These are phyloP conservation scores for Haberlea rhodopensis DNA, from an alignment of 257 asterid species.

Conservation along the genomic window DNA sequence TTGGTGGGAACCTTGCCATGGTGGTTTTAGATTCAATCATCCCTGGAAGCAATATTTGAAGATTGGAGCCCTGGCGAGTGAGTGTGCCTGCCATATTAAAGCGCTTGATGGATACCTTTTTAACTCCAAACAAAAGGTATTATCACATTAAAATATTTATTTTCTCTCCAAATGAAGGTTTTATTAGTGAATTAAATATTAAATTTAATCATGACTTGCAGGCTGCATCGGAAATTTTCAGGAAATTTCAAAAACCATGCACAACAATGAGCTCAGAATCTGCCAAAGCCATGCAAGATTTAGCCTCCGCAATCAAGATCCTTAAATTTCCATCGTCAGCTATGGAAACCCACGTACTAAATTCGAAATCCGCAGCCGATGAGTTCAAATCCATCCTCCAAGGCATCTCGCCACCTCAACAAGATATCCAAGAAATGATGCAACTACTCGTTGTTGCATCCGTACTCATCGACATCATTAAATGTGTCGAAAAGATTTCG, in stretches of 20 bases:
- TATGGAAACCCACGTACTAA: background rate
- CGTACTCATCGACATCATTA: conserved; percentile 43
- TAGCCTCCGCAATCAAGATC: background rate
- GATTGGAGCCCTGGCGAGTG: conserved; percentile 50
- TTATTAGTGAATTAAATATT: too few relatives aligned
- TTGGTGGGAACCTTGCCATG: conserved; percentile 85
- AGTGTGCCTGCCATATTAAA: conserved; percentile 69
- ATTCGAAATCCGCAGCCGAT: background rate
- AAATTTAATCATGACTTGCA: too few relatives aligned
- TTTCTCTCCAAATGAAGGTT: conserved; percentile 30
- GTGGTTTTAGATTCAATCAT: conserved; percentile 46
- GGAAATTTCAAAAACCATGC: background rate
- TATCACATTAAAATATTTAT: background rate
- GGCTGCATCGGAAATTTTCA: background rate
- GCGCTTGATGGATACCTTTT: conserved; percentile 36
- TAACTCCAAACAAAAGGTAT: conserved; percentile 33
- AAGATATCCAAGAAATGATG: conserved; percentile 39
- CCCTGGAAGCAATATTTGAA: conserved; percentile 79
- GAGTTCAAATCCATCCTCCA: conserved; percentile 28
- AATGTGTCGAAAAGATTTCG: conserved; percentile 41
- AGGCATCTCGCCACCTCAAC: conserved; percentile 10
- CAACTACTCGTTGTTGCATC: conserved; percentile 51
- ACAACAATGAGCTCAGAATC: background rate
- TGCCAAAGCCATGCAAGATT: background rate
- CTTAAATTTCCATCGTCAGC: background rate